Conservation (phyloP, 805 yeast species). For the Saccharomycopsis schoenii region DNA sequence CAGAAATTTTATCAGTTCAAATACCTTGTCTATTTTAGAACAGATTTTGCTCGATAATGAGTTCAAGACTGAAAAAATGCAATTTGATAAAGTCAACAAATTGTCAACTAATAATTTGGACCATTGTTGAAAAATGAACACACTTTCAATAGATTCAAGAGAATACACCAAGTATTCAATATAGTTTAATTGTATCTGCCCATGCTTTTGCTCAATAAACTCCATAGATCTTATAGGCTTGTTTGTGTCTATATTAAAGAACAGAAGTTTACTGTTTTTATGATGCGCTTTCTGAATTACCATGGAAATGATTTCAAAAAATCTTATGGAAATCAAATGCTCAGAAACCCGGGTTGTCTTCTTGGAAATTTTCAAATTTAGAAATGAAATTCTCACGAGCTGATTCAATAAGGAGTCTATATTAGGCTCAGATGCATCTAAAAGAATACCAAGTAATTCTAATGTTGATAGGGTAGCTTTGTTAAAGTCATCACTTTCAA, state of each 20-base stretch:
- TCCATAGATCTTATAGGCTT: conserved; percentile 6
- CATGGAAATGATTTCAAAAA: conserved; percentile 8
- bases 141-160: conserved; percentile 34
- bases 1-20: conserved; percentile 23
- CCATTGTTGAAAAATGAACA: conserved; percentile 38
- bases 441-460: conserved; percentile 34
- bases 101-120: conserved; percentile 41
- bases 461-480: conserved; percentile 35
- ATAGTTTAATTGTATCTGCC: conserved; percentile 3
- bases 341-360: not conserved
- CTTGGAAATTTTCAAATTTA: not conserved
- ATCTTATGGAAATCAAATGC: conserved; percentile 3
- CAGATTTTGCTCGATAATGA: conserved; percentile 44
- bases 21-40: conserved; percentile 28
- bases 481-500: conserved; percentile 28
- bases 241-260: conserved; percentile 7
- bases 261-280: conserved; percentile 1
- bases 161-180: conserved; percentile 42
- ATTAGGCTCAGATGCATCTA: conserved; percentile 49
- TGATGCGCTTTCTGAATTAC: conserved; percentile 11
- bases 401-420: conserved; percentile 37
- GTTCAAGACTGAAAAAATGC: conserved; percentile 46
- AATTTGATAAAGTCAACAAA: conserved; percentile 39
- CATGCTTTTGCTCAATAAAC: not conserved
- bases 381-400: conserved; percentile 29